Conservation (phyloP, 1,139 yeast genomes). For the Trichomonascaceae sp. region DNA sequence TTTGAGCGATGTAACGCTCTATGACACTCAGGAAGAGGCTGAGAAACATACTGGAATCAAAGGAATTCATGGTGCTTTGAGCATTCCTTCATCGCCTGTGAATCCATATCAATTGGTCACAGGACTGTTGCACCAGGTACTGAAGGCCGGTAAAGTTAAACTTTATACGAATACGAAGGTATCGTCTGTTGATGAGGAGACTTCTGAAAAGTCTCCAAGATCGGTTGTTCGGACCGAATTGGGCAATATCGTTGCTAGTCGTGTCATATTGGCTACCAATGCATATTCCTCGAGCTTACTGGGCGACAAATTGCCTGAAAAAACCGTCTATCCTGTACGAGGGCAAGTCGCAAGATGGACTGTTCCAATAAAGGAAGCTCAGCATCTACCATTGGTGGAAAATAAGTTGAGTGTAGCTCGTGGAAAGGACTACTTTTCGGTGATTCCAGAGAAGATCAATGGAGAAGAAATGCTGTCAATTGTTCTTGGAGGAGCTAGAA, state of each 20-base stretch:
- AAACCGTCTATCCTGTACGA: slow-evolving; percentile 7
- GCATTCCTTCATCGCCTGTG: slow-evolving; percentile 38
- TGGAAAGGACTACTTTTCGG: slow-evolving; percentile 24
- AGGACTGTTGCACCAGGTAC: slow-evolving; percentile 29
- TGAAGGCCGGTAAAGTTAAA: slow-evolving; percentile 31
- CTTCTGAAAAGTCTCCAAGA: slow-evolving; percentile 15
- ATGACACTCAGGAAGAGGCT: slow-evolving; percentile 18
- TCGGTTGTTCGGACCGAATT: slow-evolving; percentile 11
- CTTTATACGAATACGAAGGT: slow-evolving; percentile 40
- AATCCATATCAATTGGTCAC: slow-evolving; percentile 40
- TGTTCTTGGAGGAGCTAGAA: slow-evolving; percentile 28
- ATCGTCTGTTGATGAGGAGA: slow-evolving; percentile 16
- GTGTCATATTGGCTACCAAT: slow-evolving; percentile 38
- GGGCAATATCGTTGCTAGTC: slow-evolving; percentile 6
- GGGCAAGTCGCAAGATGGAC: slow-evolving; percentile 9
- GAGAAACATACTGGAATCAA: slow-evolving; percentile 16
- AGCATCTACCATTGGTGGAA: slow-evolving; percentile 5
- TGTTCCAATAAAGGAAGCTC: not conserved
- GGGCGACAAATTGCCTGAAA: not conserved
- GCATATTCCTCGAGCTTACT: slow-evolving; percentile 31
- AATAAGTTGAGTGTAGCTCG: slow-evolving; percentile 18
- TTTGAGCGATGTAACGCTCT: slow-evolving; percentile 7
- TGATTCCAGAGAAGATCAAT: slow-evolving; percentile 13
- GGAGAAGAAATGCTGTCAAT: slow-evolving; percentile 13
- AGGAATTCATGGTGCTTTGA: slow-evolving; percentile 31